Evolutionary conservation across 2,329 filamentous ascomycete genomes (phyloP).

Genomic region (Rhynchosporium secalis): DNA sequence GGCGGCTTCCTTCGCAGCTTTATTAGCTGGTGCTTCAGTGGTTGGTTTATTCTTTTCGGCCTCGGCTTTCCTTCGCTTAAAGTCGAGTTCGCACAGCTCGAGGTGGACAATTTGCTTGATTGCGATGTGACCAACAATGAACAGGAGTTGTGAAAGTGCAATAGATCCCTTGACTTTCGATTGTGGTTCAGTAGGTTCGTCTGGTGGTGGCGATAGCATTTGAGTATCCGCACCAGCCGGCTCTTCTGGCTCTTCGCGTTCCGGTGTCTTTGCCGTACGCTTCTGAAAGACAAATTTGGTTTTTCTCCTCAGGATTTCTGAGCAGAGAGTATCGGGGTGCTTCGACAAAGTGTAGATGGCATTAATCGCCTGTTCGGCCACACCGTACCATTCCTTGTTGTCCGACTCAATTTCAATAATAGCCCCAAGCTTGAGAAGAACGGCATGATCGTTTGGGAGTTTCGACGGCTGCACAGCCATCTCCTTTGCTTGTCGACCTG

Average conservation of each 20-base stretch:
- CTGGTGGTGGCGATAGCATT: slow-evolving; percentile 32
- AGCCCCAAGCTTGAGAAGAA: slow-evolving; percentile 75
- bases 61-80: slow-evolving; percentile 92
- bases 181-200: slow-evolving; percentile 35
- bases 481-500: slow-evolving; percentile 75
- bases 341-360: slow-evolving; percentile 94
- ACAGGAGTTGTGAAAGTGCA: slow-evolving; percentile 84
- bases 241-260: slow-evolving; percentile 36
- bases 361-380: slow-evolving; percentile 93
- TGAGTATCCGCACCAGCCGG: slow-evolving; percentile 36
- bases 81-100: slow-evolving; percentile 95
- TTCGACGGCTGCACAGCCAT: slow-evolving; percentile 69
- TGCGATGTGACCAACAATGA: slow-evolving; percentile 93
- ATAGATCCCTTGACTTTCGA: slow-evolving; percentile 67
- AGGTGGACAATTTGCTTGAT: slow-evolving; percentile 99
- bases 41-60: slow-evolving; percentile 67
- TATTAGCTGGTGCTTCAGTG: slow-evolving; percentile 48
- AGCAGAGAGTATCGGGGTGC: slow-evolving; percentile 90
- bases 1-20: slow-evolving; percentile 64
- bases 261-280: slow-evolving; percentile 37
- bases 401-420: slow-evolving; percentile 85
- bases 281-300: slow-evolving; percentile 74
- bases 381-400: slow-evolving; percentile 93
- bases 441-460: slow-evolving; percentile 87
- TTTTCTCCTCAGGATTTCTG: slow-evolving; percentile 84